Evolutionary conservation across 768 basidiomycete species (phyloP).

Genomic region (Pleurotus tuoliensis): DNA sequence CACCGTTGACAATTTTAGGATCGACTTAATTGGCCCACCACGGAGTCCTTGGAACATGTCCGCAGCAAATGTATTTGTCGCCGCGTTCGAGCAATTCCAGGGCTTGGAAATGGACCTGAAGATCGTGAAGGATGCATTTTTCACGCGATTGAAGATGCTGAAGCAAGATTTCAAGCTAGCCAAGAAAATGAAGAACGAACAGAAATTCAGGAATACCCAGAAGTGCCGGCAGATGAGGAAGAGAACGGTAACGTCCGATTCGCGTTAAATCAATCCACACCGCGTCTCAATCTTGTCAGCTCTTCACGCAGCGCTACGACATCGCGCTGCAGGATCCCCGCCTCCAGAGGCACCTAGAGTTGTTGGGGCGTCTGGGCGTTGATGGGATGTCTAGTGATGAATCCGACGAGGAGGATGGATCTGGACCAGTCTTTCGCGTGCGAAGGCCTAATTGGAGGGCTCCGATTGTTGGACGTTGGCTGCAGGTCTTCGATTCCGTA

Average conservation of each 20-base stretch:
- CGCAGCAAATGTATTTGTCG: too few relatives aligned
- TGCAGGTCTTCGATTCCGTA: slow-evolving; percentile 11
- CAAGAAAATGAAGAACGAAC: not conserved
- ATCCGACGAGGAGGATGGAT: slow-evolving; percentile 9
- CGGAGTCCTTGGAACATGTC: too few relatives aligned
- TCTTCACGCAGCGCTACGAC: too few relatives aligned
- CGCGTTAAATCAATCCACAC: too few relatives aligned
- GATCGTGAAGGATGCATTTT: not conserved
- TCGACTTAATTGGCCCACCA: too few relatives aligned
- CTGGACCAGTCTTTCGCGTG: slow-evolving; percentile 3
- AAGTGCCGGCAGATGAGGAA: too few relatives aligned
- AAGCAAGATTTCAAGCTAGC: not conserved
- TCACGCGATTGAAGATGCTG: not conserved
- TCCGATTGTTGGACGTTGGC: slow-evolving; percentile 11
- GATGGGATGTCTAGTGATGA: slow-evolving; percentile 23
- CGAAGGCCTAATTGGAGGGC: slow-evolving; percentile 14
- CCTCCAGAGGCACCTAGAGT: not conserved
- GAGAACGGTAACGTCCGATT: too few relatives aligned
- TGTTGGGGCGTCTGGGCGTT: slow-evolving; percentile 15
- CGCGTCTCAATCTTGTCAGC: too few relatives aligned
- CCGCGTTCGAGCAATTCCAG: too few relatives aligned
- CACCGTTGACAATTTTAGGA: too few relatives aligned
- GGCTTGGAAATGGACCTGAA: too few relatives aligned
- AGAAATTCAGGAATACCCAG: not conserved
- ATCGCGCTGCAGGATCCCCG: too few relatives aligned